These are phyloP conservation scores for Colletotrichum eleusines DNA, from an alignment of 2,329 filamentous ascomycete genomes.

Conservation along the genomic window DNA sequence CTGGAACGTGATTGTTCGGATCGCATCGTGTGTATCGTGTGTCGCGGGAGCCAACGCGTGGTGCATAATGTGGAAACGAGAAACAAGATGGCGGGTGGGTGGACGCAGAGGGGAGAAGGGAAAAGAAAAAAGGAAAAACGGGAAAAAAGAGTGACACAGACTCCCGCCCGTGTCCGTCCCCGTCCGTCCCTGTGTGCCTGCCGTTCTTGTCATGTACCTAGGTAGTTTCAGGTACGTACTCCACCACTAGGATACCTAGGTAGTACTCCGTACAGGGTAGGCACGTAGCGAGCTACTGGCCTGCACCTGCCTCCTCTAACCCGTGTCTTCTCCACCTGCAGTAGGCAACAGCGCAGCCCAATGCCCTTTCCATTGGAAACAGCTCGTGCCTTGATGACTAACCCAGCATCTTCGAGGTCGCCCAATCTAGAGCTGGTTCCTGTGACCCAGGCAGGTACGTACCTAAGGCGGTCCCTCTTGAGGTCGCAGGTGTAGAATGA, in stretches of 20 bases:
- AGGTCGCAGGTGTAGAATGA: too few relatives aligned
- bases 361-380: not conserved
- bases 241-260: too few relatives aligned
- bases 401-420: not conserved
- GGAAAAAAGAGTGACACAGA: not conserved
- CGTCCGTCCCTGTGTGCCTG: not conserved
- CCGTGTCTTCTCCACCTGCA: slow-evolving; percentile 22
- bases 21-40: slow-evolving; percentile 3
- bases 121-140: too few relatives aligned
- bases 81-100: not conserved
- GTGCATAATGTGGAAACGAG: too few relatives aligned
- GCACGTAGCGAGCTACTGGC: too few relatives aligned
- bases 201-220: too few relatives aligned
- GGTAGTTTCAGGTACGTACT: not conserved
- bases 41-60: too few relatives aligned
- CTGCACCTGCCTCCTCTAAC: not conserved
- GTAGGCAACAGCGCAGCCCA: slow-evolving; percentile 19
- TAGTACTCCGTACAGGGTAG: too few relatives aligned
- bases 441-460: slow-evolving; percentile 4
- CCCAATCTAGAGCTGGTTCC: slow-evolving; percentile 26
- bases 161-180: slow-evolving; percentile 7
- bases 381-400: slow-evolving; percentile 7
- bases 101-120: not conserved
- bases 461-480: too few relatives aligned
- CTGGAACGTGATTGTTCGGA: too few relatives aligned